Evolutionary conservation across 1,284 basidiomycete species (phyloP).

Genomic region (Takashimella koratensis): DNA sequence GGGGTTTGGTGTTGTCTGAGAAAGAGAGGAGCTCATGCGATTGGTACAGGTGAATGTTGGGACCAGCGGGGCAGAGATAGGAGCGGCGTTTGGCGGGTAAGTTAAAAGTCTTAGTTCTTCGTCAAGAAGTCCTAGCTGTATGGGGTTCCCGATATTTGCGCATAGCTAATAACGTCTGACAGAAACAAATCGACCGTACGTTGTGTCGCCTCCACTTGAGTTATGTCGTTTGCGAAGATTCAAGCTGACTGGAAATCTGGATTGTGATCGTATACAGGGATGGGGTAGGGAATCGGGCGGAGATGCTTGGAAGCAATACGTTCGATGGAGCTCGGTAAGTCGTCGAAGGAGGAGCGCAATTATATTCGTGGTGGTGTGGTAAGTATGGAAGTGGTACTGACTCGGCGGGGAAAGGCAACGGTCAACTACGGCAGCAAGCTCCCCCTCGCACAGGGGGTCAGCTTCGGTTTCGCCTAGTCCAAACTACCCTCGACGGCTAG

Average conservation of each 20-base stretch:
- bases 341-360: neutral
- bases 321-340: constrained; percentile 57
- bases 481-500: too few relatives aligned
- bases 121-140: neutral
- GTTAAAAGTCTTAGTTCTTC: neutral
- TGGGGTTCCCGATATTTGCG: too few relatives aligned
- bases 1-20: too few relatives aligned
- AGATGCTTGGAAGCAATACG: constrained; percentile 86
- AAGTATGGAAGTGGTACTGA: constrained; percentile 65
- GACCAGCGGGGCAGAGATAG: constrained; percentile 91
- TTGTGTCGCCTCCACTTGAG: too few relatives aligned
- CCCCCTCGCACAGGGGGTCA: constrained; percentile 87
- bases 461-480: constrained; percentile 55
- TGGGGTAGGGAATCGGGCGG: constrained; percentile 97
- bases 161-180: too few relatives aligned
- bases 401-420: constrained; percentile 59
- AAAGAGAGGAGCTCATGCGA: too few relatives aligned
- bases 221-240: too few relatives aligned
- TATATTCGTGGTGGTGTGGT: too few relatives aligned
- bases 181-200: constrained; percentile 75
- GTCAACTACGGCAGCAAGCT: constrained; percentile 87
- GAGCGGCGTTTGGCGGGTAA: constrained; percentile 77
- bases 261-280: constrained; percentile 42
- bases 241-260: too few relatives aligned
- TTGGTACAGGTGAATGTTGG: constrained; percentile 83